These are phyloP conservation scores for Calonectria fujianensis DNA, from an alignment of 2,329 filamentous ascomycete species.

Conservation along the genomic window DNA sequence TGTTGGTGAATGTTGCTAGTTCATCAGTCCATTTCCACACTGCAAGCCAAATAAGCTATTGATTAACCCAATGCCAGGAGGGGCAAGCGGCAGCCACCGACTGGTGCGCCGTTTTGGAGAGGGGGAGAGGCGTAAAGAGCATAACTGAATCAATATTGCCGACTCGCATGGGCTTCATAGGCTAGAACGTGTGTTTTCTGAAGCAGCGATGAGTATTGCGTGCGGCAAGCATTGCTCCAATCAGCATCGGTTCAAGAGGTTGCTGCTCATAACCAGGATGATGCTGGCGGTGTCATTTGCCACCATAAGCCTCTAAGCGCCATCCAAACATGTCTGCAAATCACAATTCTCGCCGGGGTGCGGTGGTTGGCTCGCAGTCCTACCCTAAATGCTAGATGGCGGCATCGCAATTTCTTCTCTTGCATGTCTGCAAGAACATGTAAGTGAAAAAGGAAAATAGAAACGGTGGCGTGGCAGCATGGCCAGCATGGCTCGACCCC, in stretches of 20 bases:
- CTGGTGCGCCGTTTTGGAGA: not conserved
- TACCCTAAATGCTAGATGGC: not conserved
- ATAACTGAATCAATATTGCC: slow-evolving; percentile 7
- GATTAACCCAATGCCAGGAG: not conserved
- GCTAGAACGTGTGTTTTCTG: not conserved
- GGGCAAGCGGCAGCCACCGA: not conserved
- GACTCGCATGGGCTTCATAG: slow-evolving; percentile 2
- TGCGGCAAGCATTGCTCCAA: slow-evolving; percentile 6
- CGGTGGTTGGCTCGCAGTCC: not conserved
- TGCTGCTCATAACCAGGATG: not conserved
- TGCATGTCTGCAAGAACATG: too few species aligned
- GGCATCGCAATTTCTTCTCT: not conserved
- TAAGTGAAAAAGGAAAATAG: too few species aligned
- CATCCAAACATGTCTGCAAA: not conserved
- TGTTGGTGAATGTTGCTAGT: not conserved
- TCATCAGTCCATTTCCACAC: slow-evolving; percentile 14
- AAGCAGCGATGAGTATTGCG: not conserved
- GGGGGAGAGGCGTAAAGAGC: not conserved
- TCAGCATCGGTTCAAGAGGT: not conserved
- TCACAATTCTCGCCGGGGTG: not conserved
- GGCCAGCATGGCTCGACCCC: not conserved
- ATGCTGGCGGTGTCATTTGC: not conserved
- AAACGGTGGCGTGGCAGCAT: not conserved
- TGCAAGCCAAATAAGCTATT: slow-evolving; percentile 6
- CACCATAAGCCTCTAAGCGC: not conserved